Evolutionary conservation across 495 filamentous ascomycete genomes (phyloP), one percentile per base, ranked within the genome.

Genomic region (Hypoxylon lenormandii): DNA sequence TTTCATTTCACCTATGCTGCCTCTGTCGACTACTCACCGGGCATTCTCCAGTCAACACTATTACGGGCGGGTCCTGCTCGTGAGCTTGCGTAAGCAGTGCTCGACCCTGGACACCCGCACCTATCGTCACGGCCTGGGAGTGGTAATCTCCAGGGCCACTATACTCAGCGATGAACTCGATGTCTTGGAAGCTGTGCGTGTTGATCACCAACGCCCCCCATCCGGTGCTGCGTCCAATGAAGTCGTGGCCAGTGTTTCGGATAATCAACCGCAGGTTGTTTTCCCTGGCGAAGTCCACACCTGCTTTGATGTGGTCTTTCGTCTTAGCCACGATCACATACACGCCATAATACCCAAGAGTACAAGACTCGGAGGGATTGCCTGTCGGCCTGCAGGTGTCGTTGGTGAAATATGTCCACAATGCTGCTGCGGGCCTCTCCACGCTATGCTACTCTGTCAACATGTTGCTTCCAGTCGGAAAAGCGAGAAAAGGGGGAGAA

Each of bases 231-330:
- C 84, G 84, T 52, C 87, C 86, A 40, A 80, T 79, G 75, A 85
- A 80, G 58, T 85, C 85, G 55, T 88, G 86, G 8, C 89, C 89
- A 0, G 88, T 90, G 70, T 90, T 90, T n/a, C 86, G 81, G 37
- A 91, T 79, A 21, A 90, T 78, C 10, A 91, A 68, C 19, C 88
- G 84, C 45, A 91, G 80, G 63, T 86, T 87, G 57, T 86, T 79
- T 33, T 82, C 50, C 0, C 77, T 75, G 8, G 85, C 85, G 49
- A 89, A 89, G 18, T 78, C 75, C n/a, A 90, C 69, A 4, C 80
- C 84, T 2, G 76, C 76, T 40, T 79, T 78, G 51, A 86, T 77
- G 51, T 90, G 81, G 3, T 45, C 73, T 16, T 72, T 63, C 0
- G 65, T 69, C 40, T 78, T 76, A 28, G 83, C 84, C 68, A 81